Evolutionary conservation across 306 rosid genomes (phyloP), one percentile per base, ranked within the genome.

Genomic region (Pueraria montana): DNA sequence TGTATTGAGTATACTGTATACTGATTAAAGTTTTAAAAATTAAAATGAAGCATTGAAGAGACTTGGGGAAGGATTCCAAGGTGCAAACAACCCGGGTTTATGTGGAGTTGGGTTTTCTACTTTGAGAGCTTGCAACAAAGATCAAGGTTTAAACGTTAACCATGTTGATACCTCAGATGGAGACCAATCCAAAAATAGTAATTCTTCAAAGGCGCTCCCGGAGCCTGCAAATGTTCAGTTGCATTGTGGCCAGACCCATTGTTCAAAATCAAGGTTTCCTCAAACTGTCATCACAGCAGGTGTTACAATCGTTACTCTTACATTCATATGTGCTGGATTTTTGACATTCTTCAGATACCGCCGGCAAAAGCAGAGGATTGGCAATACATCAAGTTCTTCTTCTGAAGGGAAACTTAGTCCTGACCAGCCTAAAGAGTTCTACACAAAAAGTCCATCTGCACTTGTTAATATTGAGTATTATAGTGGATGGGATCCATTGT

Each of bases 391-490:
- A 0, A 91, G 81, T 64, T 76, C 89, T 61, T 76, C 88, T 59
- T 87, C 89, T 3, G 96, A 91, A 45, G 92, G 90, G 38, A 91
- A 88, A 80, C 83, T 86, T 61, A 89, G 96, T 88, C 90, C 88
- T 30, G 92, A 88, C 49, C 95, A 88, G 83, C 84, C 93, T 64
- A 90, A 91, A 84, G 94, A 90, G 14, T 74, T 88, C 40, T 80
- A 80, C 82, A 83, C 85, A 64, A 94, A 81, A 84, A 88, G 87
- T 81, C 91, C 94, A 52, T 96, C 99, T 38, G 91, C 99, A 6
- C 95, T 96, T 36, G 94, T 88, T 73, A 92, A 91, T 84, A 90
- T 94, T 53, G 94, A 94, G 83, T 94, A 90, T 81, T 79, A 87
- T 11, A 91, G 83, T 64, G 96, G 94, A 72, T 94, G 98, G 94